Conservation (phyloP, 306 rosid genomes). For the Trichosanthes cucumerina region DNA sequence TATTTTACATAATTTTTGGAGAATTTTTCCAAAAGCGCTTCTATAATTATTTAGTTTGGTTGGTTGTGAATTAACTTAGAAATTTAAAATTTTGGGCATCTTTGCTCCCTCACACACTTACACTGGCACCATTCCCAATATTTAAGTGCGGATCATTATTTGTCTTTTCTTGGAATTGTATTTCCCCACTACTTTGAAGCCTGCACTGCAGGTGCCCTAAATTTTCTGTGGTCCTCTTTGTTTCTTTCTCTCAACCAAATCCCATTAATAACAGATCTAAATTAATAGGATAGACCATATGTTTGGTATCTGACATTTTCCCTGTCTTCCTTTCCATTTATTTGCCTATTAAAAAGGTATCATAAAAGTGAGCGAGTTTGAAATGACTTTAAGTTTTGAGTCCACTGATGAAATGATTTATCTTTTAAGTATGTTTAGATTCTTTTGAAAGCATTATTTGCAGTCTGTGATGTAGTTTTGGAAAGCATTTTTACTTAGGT, state of each 20-base stretch:
- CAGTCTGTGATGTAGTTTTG: neutral
- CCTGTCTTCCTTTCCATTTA: neutral
- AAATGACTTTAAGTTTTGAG: neutral
- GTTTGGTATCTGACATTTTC: neutral
- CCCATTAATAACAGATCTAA: neutral
- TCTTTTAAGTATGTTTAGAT: too few relatives aligned
- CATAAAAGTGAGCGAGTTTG: neutral
- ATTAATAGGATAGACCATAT: neutral
- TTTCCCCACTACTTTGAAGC: neutral
- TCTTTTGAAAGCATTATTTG: neutral
- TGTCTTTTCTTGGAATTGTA: neutral
- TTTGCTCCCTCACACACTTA: neutral
- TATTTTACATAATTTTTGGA: neutral
- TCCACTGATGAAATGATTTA: neutral
- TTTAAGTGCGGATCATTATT: neutral
- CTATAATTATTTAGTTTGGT: neutral
- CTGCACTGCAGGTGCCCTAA: neutral
- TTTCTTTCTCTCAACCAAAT: neutral
- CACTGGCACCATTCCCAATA: neutral
- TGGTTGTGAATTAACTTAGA: neutral
- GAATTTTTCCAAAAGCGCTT: neutral
- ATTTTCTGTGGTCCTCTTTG: conserved; percentile 4
- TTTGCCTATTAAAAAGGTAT: neutral
- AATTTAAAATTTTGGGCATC: neutral
- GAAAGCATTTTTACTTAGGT: too few relatives aligned